phyloP scores from a whole-genome alignment of 2,329 filamentous ascomycete genomes.

The Ophiocordyceps camponoti-leonardi region DNA sequence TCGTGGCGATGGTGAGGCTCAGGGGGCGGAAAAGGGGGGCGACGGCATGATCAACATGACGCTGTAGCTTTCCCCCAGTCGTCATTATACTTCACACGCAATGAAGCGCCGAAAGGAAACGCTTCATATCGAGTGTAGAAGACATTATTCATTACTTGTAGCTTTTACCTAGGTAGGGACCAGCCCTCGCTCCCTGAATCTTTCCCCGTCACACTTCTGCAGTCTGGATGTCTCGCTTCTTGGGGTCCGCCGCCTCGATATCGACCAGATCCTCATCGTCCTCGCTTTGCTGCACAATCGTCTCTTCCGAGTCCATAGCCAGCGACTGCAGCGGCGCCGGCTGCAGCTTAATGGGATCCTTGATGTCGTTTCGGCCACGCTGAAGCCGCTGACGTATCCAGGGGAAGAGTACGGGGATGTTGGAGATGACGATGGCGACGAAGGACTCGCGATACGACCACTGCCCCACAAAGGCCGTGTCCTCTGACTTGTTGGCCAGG shows the following conservation, averaged over 20 bases:
- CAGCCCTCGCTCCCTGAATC: neutral
- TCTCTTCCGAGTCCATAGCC: neutral
- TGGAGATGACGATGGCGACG: conserved; percentile 19
- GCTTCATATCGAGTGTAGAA: neutral
- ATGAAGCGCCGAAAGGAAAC: too few species aligned
- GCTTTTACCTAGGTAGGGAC: neutral
- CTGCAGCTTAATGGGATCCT: neutral
- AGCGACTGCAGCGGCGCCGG: neutral
- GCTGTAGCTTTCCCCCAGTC: neutral
- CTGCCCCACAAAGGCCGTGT: neutral
- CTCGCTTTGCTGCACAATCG: neutral
- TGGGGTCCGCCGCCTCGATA: neutral
- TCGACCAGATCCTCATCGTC: neutral
- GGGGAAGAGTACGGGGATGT: neutral
- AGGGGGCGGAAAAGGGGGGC: neutral
- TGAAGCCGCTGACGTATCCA: neutral
- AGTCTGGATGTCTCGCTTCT: neutral
- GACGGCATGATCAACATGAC: neutral
- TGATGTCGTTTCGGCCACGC: neutral
- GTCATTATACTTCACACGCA: too few species aligned
- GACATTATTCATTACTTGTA: neutral
- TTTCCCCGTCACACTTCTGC: neutral
- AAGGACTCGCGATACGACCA: conserved; percentile 24
- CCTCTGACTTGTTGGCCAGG: conserved; percentile 11
- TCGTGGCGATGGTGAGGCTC: neutral